Percentiles rank a stretch among this genome's conserved stretches.
These are phyloP conservation scores for Datura wrightii DNA, from an alignment of 257 asterid species.

Conservation along the genomic window DNA sequence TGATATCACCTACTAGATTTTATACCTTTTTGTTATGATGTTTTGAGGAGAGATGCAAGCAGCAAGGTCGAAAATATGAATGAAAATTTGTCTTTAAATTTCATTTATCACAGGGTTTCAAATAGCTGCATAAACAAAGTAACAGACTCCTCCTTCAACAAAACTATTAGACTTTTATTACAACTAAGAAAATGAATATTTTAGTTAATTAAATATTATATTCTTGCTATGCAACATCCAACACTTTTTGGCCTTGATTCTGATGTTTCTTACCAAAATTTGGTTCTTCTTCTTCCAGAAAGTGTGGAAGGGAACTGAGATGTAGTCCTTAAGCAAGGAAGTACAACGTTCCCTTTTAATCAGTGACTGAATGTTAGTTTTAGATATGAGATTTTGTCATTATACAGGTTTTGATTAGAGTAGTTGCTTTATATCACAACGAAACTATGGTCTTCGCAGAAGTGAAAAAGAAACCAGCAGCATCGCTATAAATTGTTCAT, in stretches of 20 bases:
- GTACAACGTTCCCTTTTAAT: background rate
- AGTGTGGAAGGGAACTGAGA: background rate
- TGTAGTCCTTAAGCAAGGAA: conserved; percentile 27
- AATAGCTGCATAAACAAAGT: background rate
- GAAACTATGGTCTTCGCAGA: background rate
- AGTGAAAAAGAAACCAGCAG: background rate
- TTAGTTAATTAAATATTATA: background rate
- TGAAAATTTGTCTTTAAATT: background rate
- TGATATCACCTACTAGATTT: too few species aligned
- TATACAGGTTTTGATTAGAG: background rate
- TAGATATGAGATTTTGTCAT: background rate
- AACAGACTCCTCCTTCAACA: background rate
- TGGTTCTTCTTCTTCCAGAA: conserved; percentile 1
- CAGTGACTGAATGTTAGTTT: conserved; percentile 11
- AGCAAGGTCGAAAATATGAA: background rate
- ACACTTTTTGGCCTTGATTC: background rate
- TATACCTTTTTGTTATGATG: background rate
- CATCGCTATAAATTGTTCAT: background rate
- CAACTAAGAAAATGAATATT: background rate
- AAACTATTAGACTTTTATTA: background rate
- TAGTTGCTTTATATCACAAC: background rate
- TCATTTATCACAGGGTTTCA: background rate
- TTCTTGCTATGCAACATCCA: background rate
- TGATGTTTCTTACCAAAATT: background rate
- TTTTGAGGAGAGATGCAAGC: background rate